Conservation (phyloP, 2,329 filamentous ascomycete genomes). For the Ascochyta koolunga region DNA sequence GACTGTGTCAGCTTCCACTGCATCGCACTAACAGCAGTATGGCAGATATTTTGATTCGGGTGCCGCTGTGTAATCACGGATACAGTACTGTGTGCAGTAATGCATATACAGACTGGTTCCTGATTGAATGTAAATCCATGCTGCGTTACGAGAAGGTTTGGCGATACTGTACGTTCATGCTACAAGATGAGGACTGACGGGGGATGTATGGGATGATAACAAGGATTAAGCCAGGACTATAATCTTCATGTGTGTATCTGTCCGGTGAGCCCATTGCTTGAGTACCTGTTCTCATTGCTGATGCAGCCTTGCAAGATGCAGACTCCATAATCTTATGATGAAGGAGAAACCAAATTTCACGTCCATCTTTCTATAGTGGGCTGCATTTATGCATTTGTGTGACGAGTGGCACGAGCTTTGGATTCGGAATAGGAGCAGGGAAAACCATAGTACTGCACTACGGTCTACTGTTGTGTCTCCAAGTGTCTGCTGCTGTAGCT, state of each 20-base stretch:
- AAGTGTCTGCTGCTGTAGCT: slow-evolving; percentile 2
- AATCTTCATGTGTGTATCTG: background rate
- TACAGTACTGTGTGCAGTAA: background rate
- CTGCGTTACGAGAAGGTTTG: slow-evolving; percentile 5
- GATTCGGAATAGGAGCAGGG: background rate
- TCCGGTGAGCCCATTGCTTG: background rate
- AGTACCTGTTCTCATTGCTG: background rate
- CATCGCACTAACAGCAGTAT: slow-evolving; percentile 9
- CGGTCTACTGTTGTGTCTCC: background rate
- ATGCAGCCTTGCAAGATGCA: background rate
- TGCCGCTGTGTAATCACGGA: background rate
- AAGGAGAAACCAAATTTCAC: background rate
- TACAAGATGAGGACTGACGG: background rate
- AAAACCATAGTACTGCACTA: background rate
- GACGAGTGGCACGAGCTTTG: background rate
- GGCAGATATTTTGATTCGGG: background rate
- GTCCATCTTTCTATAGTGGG: background rate
- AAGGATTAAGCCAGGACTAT: background rate
- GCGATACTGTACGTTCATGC: slow-evolving; percentile 4
- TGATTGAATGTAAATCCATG: background rate
- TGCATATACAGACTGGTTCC: background rate
- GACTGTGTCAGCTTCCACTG: slow-evolving; percentile 17
- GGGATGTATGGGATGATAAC: background rate
- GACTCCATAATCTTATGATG: background rate
- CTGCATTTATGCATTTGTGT: background rate